Conservation (phyloP, 163 green algal genomes). For the Trebouxia gelatinosa region DNA sequence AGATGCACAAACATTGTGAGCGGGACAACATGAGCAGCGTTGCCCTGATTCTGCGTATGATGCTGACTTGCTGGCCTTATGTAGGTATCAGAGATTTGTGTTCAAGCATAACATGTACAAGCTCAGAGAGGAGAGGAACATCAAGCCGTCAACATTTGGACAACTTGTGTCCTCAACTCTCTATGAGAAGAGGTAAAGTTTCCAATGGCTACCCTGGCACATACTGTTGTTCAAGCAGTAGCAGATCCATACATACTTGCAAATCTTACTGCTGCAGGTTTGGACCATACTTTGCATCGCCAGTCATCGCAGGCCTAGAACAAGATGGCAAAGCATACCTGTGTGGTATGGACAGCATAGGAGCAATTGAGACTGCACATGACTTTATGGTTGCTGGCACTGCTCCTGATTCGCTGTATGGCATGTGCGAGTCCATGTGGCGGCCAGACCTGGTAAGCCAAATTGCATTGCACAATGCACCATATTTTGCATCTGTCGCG, state of each 20-base stretch:
- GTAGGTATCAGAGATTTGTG: conserved; percentile 67
- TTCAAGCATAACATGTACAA: conserved; percentile 99
- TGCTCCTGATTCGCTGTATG: conserved; percentile 88
- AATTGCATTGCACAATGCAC: too few species aligned
- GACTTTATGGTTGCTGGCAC: conserved; percentile 91
- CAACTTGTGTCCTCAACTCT: conserved; percentile 89
- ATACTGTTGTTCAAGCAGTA: too few species aligned
- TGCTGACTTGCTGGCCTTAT: background rate
- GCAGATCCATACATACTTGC: background rate
- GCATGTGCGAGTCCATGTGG: conserved; percentile 97
- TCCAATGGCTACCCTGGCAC: too few species aligned
- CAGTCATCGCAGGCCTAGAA: conserved; percentile 94
- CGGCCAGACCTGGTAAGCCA: conserved; percentile 75
- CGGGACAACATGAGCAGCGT: background rate
- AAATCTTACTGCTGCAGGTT: conserved; percentile 81
- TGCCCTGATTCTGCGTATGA: background rate
- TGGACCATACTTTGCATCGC: conserved; percentile 94
- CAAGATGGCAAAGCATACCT: conserved; percentile 85
- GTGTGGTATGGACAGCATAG: conserved; percentile 93
- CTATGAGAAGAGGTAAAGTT: conserved; percentile 92
- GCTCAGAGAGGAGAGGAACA: conserved; percentile 94
- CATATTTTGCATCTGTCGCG: too few species aligned
- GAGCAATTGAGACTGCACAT: conserved; percentile 84
- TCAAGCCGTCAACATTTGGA: conserved; percentile 91
- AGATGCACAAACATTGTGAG: conserved; percentile 89